Conservation (phyloP, 2,329 filamentous ascomycete genomes). For the Aspergillus floridensis region DNA sequence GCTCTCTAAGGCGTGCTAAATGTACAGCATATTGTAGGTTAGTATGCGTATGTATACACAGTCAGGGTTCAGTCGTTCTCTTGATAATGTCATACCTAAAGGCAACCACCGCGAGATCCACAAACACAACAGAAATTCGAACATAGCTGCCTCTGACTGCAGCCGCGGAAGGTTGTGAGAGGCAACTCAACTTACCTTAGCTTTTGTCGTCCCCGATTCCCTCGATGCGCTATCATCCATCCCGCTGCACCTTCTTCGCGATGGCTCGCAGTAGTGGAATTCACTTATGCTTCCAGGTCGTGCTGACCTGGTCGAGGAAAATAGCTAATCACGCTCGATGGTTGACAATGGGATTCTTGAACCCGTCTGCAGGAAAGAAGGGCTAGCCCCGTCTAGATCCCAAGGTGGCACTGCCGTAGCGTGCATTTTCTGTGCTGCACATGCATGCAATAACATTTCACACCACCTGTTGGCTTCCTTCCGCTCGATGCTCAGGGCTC, state of each 20-base stretch:
- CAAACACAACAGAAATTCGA: no score
- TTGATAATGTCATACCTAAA: neutral
- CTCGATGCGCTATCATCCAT: no score
- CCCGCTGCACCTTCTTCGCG: no score
- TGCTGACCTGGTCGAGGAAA: no score
- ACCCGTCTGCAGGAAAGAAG: slow-evolving; percentile 3
- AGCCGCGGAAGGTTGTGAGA: no score
- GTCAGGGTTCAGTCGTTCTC: slow-evolving; percentile 3
- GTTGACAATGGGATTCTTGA: neutral
- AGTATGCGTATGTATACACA: neutral
- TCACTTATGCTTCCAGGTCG: no score
- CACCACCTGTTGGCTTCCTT: neutral
- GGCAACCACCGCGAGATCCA: no score
- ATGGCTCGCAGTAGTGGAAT: no score
- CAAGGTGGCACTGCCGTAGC: slow-evolving; percentile 6
- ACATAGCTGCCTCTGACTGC: no score
- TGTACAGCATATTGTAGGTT: neutral
- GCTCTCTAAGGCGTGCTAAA: neutral
- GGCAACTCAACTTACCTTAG: no score
- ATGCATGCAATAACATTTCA: slow-evolving; percentile 13
- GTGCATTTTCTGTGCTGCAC: slow-evolving; percentile 5
- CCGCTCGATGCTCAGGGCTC: neutral
- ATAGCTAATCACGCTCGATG: neutral
- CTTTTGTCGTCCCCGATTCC: no score
- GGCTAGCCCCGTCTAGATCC: neutral